Conservation (phyloP, 116 monocot species). For the Papilionanthe hybrid region DNA sequence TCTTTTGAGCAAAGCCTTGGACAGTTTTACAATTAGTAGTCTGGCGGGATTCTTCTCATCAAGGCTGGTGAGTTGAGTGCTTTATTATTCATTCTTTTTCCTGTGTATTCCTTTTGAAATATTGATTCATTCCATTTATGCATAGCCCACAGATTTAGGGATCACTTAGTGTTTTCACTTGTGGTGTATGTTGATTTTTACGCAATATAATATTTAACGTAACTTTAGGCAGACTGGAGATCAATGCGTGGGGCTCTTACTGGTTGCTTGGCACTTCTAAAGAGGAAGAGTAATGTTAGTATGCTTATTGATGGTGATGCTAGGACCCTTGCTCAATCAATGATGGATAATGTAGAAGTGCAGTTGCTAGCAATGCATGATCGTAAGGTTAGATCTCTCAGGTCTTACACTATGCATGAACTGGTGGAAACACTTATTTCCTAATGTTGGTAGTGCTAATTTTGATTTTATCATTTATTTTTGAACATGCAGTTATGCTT, state of each 20-base stretch:
- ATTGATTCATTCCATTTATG: neutral
- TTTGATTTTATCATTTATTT: slow-evolving; percentile 1
- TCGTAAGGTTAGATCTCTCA: slow-evolving; percentile 58
- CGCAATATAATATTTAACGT: slow-evolving; percentile 12
- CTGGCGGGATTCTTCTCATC: slow-evolving; percentile 75
- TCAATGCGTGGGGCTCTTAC: slow-evolving; percentile 74
- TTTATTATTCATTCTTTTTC: slow-evolving; percentile 3
- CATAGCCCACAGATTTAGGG: neutral
- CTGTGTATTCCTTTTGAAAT: neutral
- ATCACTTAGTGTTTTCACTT: neutral
- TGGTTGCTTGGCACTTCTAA: slow-evolving; percentile 83
- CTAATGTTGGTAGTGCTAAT: neutral
- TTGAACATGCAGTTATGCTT: slow-evolving; percentile 68
- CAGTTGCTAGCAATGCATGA: slow-evolving; percentile 64
- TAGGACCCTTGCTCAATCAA: slow-evolving; percentile 46
- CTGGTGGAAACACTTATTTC: neutral
- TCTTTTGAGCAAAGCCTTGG: slow-evolving; percentile 44
- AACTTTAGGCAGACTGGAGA: slow-evolving; percentile 88
- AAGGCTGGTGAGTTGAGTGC: slow-evolving; percentile 61
- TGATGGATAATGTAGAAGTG: slow-evolving; percentile 58
- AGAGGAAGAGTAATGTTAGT: slow-evolving; percentile 53
- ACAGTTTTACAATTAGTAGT: slow-evolving; percentile 38
- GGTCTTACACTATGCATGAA: slow-evolving; percentile 3
- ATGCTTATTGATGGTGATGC: slow-evolving; percentile 57
- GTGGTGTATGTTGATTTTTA: neutral